These are phyloP conservation scores for Tricholoma terreum DNA, from an alignment of 768 basidiomycete genomes.

Conservation along the genomic window DNA sequence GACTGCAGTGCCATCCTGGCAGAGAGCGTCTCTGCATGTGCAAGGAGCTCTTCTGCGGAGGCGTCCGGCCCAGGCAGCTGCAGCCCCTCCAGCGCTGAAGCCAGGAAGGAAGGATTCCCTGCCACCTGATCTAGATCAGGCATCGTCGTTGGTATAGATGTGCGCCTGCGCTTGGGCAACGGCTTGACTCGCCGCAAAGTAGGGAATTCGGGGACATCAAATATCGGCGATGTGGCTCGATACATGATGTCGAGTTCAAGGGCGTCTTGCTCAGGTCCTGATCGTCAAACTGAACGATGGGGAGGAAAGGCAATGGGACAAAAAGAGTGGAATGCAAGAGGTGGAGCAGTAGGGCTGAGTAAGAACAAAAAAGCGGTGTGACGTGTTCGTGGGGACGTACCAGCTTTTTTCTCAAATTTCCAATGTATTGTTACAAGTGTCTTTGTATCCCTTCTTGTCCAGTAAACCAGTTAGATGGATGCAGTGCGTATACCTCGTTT, in stretches of 20 bases:
- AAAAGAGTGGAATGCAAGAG: background rate
- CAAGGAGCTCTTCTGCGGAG: slow-evolving; percentile 55
- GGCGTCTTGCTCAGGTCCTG: background rate
- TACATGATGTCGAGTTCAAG: slow-evolving; percentile 41
- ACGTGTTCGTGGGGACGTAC: slow-evolving; percentile 16
- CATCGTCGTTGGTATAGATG: slow-evolving; percentile 27
- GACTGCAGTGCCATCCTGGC: slow-evolving; percentile 60
- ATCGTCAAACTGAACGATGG: background rate
- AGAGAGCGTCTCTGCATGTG: slow-evolving; percentile 54
- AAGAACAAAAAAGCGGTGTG: slow-evolving; percentile 9
- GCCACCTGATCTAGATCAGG: background rate
- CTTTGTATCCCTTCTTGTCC: background rate
- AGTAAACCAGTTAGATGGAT: background rate
- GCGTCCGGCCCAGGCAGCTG: slow-evolving; percentile 40
- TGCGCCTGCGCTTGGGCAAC: slow-evolving; percentile 72
- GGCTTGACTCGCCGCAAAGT: slow-evolving; percentile 69
- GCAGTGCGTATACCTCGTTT: slow-evolving; percentile 1
- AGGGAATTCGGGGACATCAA: slow-evolving; percentile 65
- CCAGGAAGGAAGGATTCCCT: background rate
- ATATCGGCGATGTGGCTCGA: slow-evolving; percentile 53
- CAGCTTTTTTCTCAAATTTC: background rate
- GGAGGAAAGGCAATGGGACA: background rate
- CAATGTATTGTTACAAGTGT: background rate
- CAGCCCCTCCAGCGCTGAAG: slow-evolving; percentile 12
- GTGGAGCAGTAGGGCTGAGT: slow-evolving; percentile 4